Percentiles rank a stretch among this genome's conserved stretches.
Conservation (phyloP, 1,284 basidiomycete genomes). For the Microbotryum intermedium region DNA sequence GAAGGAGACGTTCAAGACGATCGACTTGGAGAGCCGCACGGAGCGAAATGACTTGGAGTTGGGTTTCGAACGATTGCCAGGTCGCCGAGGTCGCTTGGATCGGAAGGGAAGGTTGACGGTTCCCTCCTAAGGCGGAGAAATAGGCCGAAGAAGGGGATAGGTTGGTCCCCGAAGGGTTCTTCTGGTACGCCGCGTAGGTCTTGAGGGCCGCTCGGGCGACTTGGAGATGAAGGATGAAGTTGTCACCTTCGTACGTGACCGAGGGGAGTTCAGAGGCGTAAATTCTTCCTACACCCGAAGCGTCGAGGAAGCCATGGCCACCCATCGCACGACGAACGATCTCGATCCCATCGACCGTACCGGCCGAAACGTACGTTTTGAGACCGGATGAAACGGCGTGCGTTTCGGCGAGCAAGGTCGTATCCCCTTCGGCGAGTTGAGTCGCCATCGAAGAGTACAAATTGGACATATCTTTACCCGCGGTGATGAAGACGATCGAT, state of each 20-base stretch:
- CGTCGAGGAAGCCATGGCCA: conserved; percentile 66
- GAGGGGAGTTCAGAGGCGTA: conserved; percentile 57
- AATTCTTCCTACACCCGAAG: conserved; percentile 55
- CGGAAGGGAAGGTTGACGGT: background rate
- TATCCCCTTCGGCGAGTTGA: conserved; percentile 51
- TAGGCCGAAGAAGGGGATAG: conserved; percentile 47
- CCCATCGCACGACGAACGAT: conserved; percentile 61
- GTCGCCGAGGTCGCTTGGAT: background rate
- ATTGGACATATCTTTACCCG: conserved; percentile 51
- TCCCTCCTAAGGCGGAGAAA: conserved; percentile 44
- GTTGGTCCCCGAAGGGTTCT: conserved; percentile 8
- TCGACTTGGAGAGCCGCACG: conserved; percentile 53
- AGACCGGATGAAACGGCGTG: conserved; percentile 63
- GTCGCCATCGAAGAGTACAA: conserved; percentile 49
- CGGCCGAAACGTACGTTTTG: conserved; percentile 54
- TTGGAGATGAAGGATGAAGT: conserved; percentile 63
- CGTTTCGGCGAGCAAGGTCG: conserved; percentile 52
- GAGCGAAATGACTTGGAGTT: conserved; percentile 11
- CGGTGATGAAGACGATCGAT: conserved; percentile 60
- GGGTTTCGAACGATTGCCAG: conserved; percentile 1
- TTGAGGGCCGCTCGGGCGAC: conserved; percentile 62
- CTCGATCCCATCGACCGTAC: conserved; percentile 55
- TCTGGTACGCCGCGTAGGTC: conserved; percentile 44
- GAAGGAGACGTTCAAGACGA: conserved; percentile 42
- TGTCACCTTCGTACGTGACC: conserved; percentile 65